Evolutionary conservation across 78 protist genomes (phyloP).

Genomic region (Chrysochromulina parva): DNA sequence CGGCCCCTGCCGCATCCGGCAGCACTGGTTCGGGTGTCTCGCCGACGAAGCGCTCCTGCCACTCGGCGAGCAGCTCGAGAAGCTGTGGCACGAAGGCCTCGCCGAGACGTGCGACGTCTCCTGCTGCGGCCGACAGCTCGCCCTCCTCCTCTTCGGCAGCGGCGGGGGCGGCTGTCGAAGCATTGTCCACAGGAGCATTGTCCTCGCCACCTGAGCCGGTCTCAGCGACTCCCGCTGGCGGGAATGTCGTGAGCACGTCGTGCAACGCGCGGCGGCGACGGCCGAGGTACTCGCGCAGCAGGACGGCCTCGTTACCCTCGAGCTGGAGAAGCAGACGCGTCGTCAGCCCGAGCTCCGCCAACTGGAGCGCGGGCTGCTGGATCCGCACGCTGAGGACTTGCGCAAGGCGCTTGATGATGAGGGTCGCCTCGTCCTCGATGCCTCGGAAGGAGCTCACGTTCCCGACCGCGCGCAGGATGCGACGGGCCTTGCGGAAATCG

Average conservation of each 20-base stretch:
- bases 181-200: neutral
- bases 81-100: neutral
- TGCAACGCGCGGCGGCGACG: neutral
- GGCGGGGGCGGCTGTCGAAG: neutral
- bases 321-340: constrained; percentile 1
- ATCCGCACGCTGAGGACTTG: neutral
- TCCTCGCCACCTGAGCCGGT: neutral
- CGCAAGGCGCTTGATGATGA: neutral
- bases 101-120: neutral
- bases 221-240: neutral
- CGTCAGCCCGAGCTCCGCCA: neutral
- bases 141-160: neutral
- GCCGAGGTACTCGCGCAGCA: neutral
- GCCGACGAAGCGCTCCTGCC: neutral
- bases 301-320: neutral
- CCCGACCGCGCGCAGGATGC: constrained; percentile 67
- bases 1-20: neutral
- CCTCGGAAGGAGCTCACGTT: constrained; percentile 78
- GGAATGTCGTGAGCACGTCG: neutral
- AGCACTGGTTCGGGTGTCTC: neutral
- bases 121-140: neutral
- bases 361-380: neutral
- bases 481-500: constrained; percentile 63
- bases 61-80: neutral
- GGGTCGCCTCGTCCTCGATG: constrained; percentile 32